Evolutionary conservation across 176 grass and related monocot genomes (phyloP).

Genomic region (Neostapfia colusana): DNA sequence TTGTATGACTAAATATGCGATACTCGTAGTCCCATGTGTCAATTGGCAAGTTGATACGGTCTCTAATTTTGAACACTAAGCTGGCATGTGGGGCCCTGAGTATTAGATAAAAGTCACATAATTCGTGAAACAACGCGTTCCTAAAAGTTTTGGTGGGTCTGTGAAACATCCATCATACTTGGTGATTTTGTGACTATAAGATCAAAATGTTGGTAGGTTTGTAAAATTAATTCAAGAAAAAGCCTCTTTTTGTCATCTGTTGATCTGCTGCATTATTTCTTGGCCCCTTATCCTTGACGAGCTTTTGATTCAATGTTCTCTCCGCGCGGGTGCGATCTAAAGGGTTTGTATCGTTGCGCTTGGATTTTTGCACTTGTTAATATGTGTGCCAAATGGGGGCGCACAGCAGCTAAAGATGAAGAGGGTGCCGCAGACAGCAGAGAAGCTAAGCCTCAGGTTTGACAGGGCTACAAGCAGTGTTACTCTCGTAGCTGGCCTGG

Average conservation of each 20-base stretch:
- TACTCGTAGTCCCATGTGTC: no score
- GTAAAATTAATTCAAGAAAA: background rate
- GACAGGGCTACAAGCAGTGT: conserved; percentile 37
- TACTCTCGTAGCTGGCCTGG: conserved; percentile 5
- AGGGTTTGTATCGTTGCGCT: conserved; percentile 44
- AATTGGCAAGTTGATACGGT: no score
- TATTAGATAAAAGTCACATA: no score
- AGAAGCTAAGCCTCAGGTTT: conserved; percentile 53
- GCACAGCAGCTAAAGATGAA: conserved; percentile 49
- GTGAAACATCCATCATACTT: no score
- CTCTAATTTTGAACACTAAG: no score
- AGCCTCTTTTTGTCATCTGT: background rate
- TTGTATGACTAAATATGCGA: no score
- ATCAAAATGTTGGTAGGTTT: no score
- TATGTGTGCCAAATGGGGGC: conserved; percentile 64
- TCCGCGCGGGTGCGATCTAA: conserved; percentile 35
- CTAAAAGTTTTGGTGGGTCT: no score
- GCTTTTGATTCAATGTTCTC: background rate
- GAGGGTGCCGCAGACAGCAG: conserved; percentile 39
- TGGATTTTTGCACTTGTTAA: conserved; percentile 56
- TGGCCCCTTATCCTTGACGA: background rate
- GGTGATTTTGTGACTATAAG: no score
- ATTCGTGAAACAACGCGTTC: no score
- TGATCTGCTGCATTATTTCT: background rate
- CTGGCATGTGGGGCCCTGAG: no score